Evolutionary conservation across 2,329 filamentous ascomycete genomes (phyloP).

Genomic region (Penicillium olsonii): DNA sequence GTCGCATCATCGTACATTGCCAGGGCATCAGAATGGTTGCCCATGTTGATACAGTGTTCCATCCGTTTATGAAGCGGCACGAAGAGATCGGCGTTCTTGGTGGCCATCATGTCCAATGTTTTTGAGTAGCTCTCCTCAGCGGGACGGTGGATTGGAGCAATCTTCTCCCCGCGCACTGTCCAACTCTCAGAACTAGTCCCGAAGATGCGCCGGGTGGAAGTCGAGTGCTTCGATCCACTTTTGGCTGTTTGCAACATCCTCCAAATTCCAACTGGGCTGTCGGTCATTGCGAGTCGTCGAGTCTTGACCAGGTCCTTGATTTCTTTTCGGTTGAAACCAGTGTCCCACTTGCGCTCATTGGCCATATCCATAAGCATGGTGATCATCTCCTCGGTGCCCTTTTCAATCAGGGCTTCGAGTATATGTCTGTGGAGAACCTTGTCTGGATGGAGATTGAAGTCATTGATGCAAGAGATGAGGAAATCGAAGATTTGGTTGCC

Average conservation of each 20-base stretch:
- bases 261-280: constrained; percentile 41
- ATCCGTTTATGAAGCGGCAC: constrained; percentile 39
- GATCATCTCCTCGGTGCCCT: constrained; percentile 37
- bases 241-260: constrained; percentile 43
- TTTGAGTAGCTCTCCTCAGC: constrained; percentile 27
- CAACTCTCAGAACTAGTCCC: constrained; percentile 27
- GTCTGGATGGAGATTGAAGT: constrained; percentile 40
- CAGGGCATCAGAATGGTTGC: constrained; percentile 36
- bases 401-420: constrained; percentile 42
- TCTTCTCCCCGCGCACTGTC: constrained; percentile 11
- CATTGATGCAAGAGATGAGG: constrained; percentile 36
- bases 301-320: constrained; percentile 36
- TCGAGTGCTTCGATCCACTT: constrained; percentile 31
- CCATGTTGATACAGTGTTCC: constrained; percentile 40
- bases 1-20: constrained; percentile 32
- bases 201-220: constrained; percentile 38
- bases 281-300: constrained; percentile 37
- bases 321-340: constrained; percentile 30
- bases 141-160: constrained; percentile 17
- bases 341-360: constrained; percentile 34
- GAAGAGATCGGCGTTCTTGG: constrained; percentile 34
- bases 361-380: constrained; percentile 34
- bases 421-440: constrained; percentile 43
- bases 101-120: constrained; percentile 29
- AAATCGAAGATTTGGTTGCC: constrained; percentile 38